Conservation (phyloP, 2,329 filamentous ascomycete genomes). For the Penicillium sp. region DNA sequence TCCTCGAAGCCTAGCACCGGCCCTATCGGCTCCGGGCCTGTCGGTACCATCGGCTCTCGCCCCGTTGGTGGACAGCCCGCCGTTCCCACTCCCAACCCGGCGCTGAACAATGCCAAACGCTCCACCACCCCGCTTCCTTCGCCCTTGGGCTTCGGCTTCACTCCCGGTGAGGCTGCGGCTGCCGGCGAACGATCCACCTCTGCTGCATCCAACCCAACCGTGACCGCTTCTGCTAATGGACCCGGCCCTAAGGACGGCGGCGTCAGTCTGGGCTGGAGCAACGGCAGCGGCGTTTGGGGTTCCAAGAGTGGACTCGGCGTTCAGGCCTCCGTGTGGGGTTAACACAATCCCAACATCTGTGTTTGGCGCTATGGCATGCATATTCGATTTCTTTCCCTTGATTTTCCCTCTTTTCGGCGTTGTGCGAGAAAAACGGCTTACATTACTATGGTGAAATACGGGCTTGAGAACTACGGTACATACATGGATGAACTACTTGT, state of each 20-base stretch:
- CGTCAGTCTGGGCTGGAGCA: slow-evolving; percentile 65
- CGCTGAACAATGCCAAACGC: slow-evolving; percentile 61
- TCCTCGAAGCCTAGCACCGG: slow-evolving; percentile 51
- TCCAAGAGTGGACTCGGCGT: slow-evolving; percentile 75
- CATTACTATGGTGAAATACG: slow-evolving; percentile 4
- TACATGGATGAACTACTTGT: slow-evolving; percentile 17
- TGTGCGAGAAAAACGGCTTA: slow-evolving; percentile 18
- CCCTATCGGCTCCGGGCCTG: slow-evolving; percentile 52
- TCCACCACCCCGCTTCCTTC: slow-evolving; percentile 88
- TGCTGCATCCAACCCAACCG: slow-evolving; percentile 55
- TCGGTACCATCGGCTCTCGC: slow-evolving; percentile 90
- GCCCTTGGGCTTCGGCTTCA: slow-evolving; percentile 72
- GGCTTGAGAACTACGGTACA: slow-evolving; percentile 30
- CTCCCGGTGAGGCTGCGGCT: slow-evolving; percentile 46
- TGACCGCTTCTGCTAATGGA: slow-evolving; percentile 40
- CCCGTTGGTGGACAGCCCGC: slow-evolving; percentile 59
- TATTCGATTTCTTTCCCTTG: slow-evolving; percentile 11
- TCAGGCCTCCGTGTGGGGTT: slow-evolving; percentile 93
- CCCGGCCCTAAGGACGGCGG: slow-evolving; percentile 37
- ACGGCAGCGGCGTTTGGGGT: slow-evolving; percentile 78
- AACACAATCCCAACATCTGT: slow-evolving; percentile 25
- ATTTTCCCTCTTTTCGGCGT: slow-evolving; percentile 25
- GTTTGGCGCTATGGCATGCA: slow-evolving; percentile 12
- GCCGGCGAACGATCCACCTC: slow-evolving; percentile 51
- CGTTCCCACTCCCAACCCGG: slow-evolving; percentile 50